phyloP scores from a whole-genome alignment of 2,329 filamentous ascomycete species.

The Stagonosporopsis cucurbitacearum region DNA sequence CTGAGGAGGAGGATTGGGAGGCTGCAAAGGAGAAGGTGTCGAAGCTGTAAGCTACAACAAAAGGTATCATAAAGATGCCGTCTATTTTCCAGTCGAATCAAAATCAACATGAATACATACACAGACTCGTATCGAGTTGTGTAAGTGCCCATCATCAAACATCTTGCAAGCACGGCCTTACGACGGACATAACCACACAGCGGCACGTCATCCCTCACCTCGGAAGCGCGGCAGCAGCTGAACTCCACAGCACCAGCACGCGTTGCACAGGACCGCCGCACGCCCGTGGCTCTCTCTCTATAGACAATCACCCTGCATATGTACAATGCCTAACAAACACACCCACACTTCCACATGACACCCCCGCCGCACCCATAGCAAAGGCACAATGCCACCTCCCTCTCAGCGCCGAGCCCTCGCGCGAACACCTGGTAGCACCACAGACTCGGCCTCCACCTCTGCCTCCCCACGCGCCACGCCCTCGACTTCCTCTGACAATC shows the following conservation, averaged over 20 bases:
- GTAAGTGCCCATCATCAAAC: slow-evolving; percentile 14
- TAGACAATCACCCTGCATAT: too few species aligned
- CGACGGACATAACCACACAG: slow-evolving; percentile 20
- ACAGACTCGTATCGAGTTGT: neutral
- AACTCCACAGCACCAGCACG: slow-evolving; percentile 8
- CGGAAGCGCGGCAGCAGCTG: slow-evolving; percentile 14
- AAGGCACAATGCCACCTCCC: slow-evolving; percentile 17
- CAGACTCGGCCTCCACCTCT: slow-evolving; percentile 29
- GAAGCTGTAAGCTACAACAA: neutral
- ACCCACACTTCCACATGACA: neutral
- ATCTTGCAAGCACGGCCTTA: too few species aligned
- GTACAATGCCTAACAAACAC: neutral
- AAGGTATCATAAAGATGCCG: neutral
- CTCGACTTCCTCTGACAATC: slow-evolving; percentile 20
- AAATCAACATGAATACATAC: neutral
- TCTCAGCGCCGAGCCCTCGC: slow-evolving; percentile 21
- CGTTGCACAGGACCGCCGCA: neutral
- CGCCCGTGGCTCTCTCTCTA: neutral
- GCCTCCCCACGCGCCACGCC: slow-evolving; percentile 32
- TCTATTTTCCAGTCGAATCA: too few species aligned
- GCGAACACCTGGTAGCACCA: slow-evolving; percentile 28
- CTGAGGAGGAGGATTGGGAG: slow-evolving; percentile 17
- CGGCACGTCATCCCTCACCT: slow-evolving; percentile 15
- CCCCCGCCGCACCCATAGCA: neutral
- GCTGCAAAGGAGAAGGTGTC: slow-evolving; percentile 15